These are phyloP conservation scores for Carex scoparia DNA, from an alignment of 176 grass and related monocot genomes.

Conservation along the genomic window DNA sequence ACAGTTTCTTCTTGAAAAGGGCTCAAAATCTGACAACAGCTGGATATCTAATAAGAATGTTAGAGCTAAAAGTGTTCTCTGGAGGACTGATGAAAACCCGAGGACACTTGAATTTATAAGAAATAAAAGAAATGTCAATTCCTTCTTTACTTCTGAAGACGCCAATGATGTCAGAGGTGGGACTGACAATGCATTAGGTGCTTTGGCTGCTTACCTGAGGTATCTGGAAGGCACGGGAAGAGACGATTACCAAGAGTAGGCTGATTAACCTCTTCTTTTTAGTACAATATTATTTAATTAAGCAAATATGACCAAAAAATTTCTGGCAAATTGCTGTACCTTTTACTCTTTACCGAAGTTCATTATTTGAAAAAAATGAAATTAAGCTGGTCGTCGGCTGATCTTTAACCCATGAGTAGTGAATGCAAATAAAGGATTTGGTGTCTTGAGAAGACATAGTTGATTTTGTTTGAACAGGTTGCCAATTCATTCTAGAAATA, in stretches of 20 bases:
- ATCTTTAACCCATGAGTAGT: background rate
- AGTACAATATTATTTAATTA: slow-evolving; percentile 1
- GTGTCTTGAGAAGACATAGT: background rate
- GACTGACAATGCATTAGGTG: slow-evolving; percentile 53
- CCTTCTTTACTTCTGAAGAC: slow-evolving; percentile 69
- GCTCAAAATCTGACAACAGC: slow-evolving; percentile 30
- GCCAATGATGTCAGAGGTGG: slow-evolving; percentile 70
- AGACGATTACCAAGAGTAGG: slow-evolving; percentile 94
- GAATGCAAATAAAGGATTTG: background rate
- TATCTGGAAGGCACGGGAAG: slow-evolving; percentile 84
- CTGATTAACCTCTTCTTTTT: background rate
- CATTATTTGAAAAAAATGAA: background rate
- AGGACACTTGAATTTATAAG: slow-evolving; percentile 30
- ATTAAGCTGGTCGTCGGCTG: background rate
- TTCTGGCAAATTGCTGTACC: background rate
- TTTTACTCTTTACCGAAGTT: background rate
- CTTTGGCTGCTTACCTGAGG: slow-evolving; percentile 75
- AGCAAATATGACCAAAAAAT: background rate
- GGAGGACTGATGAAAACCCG: slow-evolving; percentile 23
- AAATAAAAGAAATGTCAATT: slow-evolving; percentile 45
- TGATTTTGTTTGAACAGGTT: background rate
- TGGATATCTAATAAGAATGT: slow-evolving; percentile 50
- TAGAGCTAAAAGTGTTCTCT: slow-evolving; percentile 46
- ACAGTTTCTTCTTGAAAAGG: slow-evolving; percentile 34
- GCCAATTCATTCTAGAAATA: background rate